A percentile compares a stretch with the other conserved stretches of the same genome.
phyloP scores from a whole-genome alignment of 495 filamentous ascomycete genomes.

The Hyaloscypha bicolor region DNA sequence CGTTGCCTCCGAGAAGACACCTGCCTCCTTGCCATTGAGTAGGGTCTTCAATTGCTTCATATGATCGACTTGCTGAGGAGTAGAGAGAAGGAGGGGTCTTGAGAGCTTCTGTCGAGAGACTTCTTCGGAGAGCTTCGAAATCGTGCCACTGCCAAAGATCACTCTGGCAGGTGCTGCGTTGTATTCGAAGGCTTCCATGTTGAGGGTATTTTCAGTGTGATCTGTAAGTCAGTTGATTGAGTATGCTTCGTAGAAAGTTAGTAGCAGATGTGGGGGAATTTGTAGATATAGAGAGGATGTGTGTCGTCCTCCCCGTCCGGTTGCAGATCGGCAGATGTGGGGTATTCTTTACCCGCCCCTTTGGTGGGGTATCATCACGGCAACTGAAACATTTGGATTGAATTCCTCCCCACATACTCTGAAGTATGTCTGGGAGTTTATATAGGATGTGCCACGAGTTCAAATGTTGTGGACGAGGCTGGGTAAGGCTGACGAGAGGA shows the following conservation, averaged over 20 bases:
- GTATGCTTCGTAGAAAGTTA: conserved; percentile 19
- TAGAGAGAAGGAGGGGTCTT: conserved; percentile 59
- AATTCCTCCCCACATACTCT: too few species aligned
- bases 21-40: conserved; percentile 52
- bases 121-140: conserved; percentile 62
- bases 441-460: too few species aligned
- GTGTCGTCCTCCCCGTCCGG: conserved; percentile 6
- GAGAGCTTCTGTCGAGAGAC: conserved; percentile 55
- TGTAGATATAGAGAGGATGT: neutral
- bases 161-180: conserved; percentile 60
- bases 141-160: conserved; percentile 63
- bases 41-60: conserved; percentile 52
- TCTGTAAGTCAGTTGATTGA: conserved; percentile 8
- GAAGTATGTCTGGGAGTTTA: too few species aligned
- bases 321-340: neutral
- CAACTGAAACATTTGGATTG: too few species aligned
- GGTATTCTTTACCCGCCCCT: neutral
- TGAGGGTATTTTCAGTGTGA: conserved; percentile 10
- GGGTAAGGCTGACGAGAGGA: neutral
- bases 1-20: conserved; percentile 63
- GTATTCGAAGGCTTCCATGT: conserved; percentile 66
- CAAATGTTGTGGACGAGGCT: too few species aligned
- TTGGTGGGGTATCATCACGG: too few species aligned
- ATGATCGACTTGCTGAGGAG: conserved; percentile 56
- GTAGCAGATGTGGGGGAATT: neutral